phyloP scores from a whole-genome alignment of 306 rosid species.

The Citrullus mucosospermus region DNA sequence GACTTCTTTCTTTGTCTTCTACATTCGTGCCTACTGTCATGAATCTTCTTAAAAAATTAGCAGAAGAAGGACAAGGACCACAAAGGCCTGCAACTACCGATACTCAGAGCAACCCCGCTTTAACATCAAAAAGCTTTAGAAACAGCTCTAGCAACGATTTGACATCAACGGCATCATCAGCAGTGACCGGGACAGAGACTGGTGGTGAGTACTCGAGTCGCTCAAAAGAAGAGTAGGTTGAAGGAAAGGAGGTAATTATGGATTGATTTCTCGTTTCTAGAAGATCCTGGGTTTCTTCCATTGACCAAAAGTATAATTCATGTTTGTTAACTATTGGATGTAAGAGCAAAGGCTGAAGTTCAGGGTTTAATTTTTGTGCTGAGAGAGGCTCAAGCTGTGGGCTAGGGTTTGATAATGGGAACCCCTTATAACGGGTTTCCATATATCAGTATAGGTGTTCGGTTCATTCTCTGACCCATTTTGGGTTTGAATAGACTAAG shows the following conservation, averaged over 20 bases:
- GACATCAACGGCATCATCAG: constrained; percentile 60
- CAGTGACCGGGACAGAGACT: constrained; percentile 28
- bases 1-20: constrained; percentile 61
- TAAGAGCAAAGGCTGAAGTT: constrained; percentile 1
- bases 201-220: constrained; percentile 24
- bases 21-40: constrained; percentile 76
- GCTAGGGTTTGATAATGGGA: not conserved
- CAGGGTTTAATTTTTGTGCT: constrained; percentile 12
- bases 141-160: constrained; percentile 22
- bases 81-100: constrained; percentile 24
- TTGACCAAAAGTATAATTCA: not conserved
- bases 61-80: constrained; percentile 46
- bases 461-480: not conserved
- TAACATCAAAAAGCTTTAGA: constrained; percentile 17
- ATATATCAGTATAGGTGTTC: constrained; percentile 4
- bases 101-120: constrained; percentile 31
- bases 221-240: constrained; percentile 38
- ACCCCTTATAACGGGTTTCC: not conserved
- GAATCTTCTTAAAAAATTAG: constrained; percentile 61
- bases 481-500: constrained; percentile 8
- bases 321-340: constrained; percentile 4
- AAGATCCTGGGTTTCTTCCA: constrained; percentile 20
- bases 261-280: constrained; percentile 13
- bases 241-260: not conserved
- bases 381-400: constrained; percentile 7